Evolutionary conservation across 2,329 filamentous ascomycete genomes (phyloP).

Genomic region (Colletotrichum spaethianum): DNA sequence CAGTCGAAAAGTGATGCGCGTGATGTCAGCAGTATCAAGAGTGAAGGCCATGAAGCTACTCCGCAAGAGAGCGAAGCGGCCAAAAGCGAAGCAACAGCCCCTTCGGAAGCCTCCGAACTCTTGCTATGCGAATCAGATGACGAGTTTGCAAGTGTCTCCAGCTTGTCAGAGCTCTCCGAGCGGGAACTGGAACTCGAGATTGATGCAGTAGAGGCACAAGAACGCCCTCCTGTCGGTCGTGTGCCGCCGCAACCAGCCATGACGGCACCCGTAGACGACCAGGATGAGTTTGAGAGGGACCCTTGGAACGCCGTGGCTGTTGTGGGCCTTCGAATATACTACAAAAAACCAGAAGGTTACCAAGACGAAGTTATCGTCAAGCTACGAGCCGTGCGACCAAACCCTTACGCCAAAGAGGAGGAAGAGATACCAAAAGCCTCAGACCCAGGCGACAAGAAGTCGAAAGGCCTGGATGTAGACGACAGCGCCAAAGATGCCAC

Average conservation of each 20-base stretch:
- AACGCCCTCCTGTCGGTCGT: conserved; percentile 31
- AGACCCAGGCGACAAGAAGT: conserved; percentile 46
- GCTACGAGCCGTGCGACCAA: conserved; percentile 57
- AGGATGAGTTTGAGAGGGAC: conserved; percentile 67
- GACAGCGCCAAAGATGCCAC: conserved; percentile 63
- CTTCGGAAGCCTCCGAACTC: conserved; percentile 29
- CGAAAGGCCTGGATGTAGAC: conserved; percentile 58
- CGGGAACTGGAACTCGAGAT: conserved; percentile 52
- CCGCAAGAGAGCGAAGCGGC: conserved; percentile 42
- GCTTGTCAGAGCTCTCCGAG: conserved; percentile 57
- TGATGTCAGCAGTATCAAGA: conserved; percentile 21
- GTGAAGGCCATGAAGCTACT: conserved; percentile 42
- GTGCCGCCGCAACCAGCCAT: conserved; percentile 29
- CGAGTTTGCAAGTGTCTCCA: conserved; percentile 48
- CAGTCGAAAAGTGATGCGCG: background rate
- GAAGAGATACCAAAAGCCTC: conserved; percentile 8
- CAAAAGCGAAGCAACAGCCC: conserved; percentile 21
- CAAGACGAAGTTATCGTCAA: conserved; percentile 52
- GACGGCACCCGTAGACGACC: conserved; percentile 55
- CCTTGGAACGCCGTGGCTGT: conserved; percentile 70
- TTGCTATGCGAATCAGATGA: conserved; percentile 44
- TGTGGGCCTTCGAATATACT: conserved; percentile 68
- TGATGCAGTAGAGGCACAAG: conserved; percentile 40
- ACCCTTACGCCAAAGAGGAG: conserved; percentile 49
- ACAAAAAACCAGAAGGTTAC: conserved; percentile 58